Base-by-base conservation (phyloP, 345 rosid species). In the Limnanthes douglasii region DNA sequence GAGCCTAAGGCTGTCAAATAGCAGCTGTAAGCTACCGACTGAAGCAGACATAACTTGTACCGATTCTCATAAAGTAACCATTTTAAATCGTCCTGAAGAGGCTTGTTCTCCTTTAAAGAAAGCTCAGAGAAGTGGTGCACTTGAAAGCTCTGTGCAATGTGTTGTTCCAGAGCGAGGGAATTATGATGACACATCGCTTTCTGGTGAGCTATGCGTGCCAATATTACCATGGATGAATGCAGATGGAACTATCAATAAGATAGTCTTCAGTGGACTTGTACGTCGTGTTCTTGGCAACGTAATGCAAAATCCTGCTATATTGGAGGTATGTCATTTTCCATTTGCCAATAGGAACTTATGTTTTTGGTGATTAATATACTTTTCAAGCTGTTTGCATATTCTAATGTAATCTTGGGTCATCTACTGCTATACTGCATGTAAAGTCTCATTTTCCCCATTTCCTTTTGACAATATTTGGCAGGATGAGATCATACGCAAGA, bases 171-270 rank as follows among this genome's bases (percentile, higher is more conserved):
- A 46, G 21, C 39, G 26, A 39, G 50, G 39, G 27, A 41, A 28
- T 46, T 39, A 12, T 21, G 49, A 55, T 9, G 43, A 11, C 21
- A 21, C 28, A 28, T 45, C 31, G 5, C 48, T 43, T 39, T 54
- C 63, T 11, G 39, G 59, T 39, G 66, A 54, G 40, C 36, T 48
- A 46, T 51, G 60, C 37, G 38, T 64, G 39, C 94, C 88, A 20
- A 72, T 90, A 60, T 57, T 55, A 34, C 98, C 95, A 34, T 90
- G 98, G 98, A 54, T 84, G 40, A 84, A 84, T 56, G 95, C 84
- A 43, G 84, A 90, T 65, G 94, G 92, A 39, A 72, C 79, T 20
- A 47, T 69, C 52, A 90, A 90, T 50, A 68, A 34, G 32, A 34
- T 38, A 29, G 77, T 84, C 27, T 80, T 69, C 48, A 51, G 61